Base-by-base conservation (phyloP, 257 asterid species). In the Jaltomata sinuosa region DNA sequence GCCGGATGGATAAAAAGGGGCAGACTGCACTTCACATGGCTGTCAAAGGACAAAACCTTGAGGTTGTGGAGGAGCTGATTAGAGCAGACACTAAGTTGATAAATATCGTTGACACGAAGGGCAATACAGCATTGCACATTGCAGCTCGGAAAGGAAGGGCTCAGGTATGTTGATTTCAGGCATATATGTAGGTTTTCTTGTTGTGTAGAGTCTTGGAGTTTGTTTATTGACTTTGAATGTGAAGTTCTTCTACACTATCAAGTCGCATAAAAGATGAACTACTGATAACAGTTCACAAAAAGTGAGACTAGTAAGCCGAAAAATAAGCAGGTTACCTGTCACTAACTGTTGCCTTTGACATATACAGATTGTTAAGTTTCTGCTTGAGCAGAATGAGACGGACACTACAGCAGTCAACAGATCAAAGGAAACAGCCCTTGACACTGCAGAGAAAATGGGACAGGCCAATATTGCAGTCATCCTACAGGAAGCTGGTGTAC, bases 21-120 rank as follows among this genome's bases (percentile, higher is more conserved):
- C 93, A 90, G 69, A 88, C 90, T 7, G 90, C 93, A 1, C 93
- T 90, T 54, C 93, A 90, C 84, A 90, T 90, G 93, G 91, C 93
- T 18, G 93, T 88, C 40, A 90, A 90, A 62, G 93, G 93, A 18
- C 88, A 88, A 81, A 90, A 87, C 72, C 88, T 88, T 50, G 89
- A 87, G 78, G 93, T 90, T 57, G 93, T 88, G 40, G 88, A 86
- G 68, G 91, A 53, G 55, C 88, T 90, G 11, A 68, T 87, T 5
- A 83, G 54, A 57, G 85, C 83, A 38, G 91, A 88, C 76, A 84
- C 89, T 62, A 34, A 82, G 3, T 84, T 78, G 61, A 19, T 88
- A 77, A 90, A 90, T 40, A 85, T 87, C 67, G 86, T 87, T 25
- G 93, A 90, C 65, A 87, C 85, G 1, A 90, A 88, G 84, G 91